Evolutionary conservation across 306 rosid genomes (phyloP).

Genomic region (Prosopis cineraria): DNA sequence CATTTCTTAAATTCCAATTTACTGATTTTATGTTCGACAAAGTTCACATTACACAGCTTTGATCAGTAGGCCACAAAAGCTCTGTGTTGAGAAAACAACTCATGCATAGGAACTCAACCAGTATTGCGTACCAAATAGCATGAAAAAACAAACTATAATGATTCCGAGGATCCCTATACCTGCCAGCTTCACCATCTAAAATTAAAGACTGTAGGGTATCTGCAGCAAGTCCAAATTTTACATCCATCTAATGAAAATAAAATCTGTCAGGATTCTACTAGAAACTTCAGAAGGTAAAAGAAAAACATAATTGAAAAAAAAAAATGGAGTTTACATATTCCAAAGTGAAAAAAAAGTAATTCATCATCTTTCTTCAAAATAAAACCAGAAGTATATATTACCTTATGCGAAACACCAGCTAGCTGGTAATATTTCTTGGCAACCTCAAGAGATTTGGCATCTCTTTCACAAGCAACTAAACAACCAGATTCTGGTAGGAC

Average conservation of each 20-base stretch:
- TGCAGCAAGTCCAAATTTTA: slow-evolving; percentile 77
- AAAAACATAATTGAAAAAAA: slow-evolving; percentile 12
- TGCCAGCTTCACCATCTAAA: slow-evolving; percentile 74
- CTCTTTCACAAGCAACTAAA: slow-evolving; percentile 91
- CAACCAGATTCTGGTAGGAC: slow-evolving; percentile 89
- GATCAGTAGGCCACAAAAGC: slow-evolving; percentile 14
- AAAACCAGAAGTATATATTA: slow-evolving; percentile 38
- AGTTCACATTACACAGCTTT: slow-evolving; percentile 24
- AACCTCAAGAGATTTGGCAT: slow-evolving; percentile 73
- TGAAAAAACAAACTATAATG: not conserved
- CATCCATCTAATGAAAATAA: slow-evolving; percentile 56
- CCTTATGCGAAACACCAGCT: slow-evolving; percentile 92
- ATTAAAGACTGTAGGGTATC: slow-evolving; percentile 71
- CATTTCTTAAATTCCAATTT: slow-evolving; percentile 29
- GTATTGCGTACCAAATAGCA: not conserved
- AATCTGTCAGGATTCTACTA: not conserved
- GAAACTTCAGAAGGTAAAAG: slow-evolving; percentile 4
- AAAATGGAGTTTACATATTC: slow-evolving; percentile 8
- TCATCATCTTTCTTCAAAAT: slow-evolving; percentile 4
- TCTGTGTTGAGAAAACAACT: slow-evolving; percentile 3
- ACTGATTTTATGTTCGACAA: slow-evolving; percentile 6
- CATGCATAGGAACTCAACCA: slow-evolving; percentile 7
- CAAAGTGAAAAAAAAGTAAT: slow-evolving; percentile 10
- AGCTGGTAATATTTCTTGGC: slow-evolving; percentile 75
- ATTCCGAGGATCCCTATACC: slow-evolving; percentile 52